These are phyloP conservation scores for Naganishia onofrii DNA, from an alignment of 768 basidiomycete species.

Conservation along the genomic window DNA sequence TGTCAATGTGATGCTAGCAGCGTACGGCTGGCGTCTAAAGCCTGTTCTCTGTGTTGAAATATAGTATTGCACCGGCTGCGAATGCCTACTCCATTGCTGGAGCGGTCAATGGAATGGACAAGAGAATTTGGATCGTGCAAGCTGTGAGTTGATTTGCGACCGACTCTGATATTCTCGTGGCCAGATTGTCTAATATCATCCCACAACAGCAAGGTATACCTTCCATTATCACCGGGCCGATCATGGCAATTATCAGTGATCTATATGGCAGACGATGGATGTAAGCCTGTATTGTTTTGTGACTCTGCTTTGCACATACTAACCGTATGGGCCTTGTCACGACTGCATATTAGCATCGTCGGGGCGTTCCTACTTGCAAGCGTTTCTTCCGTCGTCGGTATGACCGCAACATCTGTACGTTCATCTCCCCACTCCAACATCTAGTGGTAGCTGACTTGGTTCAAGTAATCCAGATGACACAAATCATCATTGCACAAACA, in stretches of 20 bases:
- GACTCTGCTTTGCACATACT: neutral
- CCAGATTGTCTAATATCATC: neutral
- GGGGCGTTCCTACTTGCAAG: neutral
- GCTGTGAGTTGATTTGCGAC: neutral
- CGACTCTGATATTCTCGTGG: no score
- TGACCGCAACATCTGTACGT: conserved; percentile 1
- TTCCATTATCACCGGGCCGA: neutral
- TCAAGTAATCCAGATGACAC: neutral
- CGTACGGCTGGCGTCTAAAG: neutral
- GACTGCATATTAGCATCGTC: neutral
- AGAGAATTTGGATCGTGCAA: conserved; percentile 1
- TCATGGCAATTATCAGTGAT: neutral
- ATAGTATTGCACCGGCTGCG: neutral
- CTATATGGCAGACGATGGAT: conserved; percentile 4
- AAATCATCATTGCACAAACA: neutral
- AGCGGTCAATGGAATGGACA: neutral
- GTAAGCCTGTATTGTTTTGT: neutral
- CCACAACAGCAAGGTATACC: neutral
- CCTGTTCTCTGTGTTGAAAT: neutral
- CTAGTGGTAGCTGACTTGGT: neutral
- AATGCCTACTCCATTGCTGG: neutral
- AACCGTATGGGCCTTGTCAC: neutral
- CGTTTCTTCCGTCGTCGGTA: neutral
- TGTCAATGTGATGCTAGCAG: neutral
- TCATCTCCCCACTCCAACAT: neutral